A percentile compares a stretch with the other conserved stretches of the same genome.
These are phyloP conservation scores for Harringtonia aguacate DNA, from an alignment of 2,329 filamentous ascomycete species.

Conservation along the genomic window DNA sequence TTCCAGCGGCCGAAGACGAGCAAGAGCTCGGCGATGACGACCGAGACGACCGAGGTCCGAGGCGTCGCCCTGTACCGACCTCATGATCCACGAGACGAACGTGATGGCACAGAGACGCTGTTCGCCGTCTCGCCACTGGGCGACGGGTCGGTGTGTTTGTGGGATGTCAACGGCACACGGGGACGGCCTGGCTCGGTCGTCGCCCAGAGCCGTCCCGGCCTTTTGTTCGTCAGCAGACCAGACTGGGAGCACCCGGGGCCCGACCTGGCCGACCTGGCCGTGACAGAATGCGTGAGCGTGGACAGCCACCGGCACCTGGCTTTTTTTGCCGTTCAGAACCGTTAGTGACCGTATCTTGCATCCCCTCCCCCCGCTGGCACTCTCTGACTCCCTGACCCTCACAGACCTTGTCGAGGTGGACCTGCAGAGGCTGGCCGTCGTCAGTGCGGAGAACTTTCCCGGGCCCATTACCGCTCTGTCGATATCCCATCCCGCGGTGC, in stretches of 20 bases:
- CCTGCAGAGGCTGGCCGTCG: slow-evolving; percentile 57
- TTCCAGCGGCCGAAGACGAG: slow-evolving; percentile 47
- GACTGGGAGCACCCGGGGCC: slow-evolving; percentile 28
- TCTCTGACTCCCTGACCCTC: background rate
- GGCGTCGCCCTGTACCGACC: slow-evolving; percentile 60
- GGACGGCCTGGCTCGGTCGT: slow-evolving; percentile 50
- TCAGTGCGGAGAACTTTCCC: slow-evolving; percentile 62
- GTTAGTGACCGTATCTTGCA: slow-evolving; percentile 26
- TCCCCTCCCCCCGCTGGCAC: background rate
- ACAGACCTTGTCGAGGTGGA: slow-evolving; percentile 69
- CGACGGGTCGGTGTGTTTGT: slow-evolving; percentile 79
- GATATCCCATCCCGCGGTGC: slow-evolving; percentile 50
- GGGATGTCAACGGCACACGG: slow-evolving; percentile 57
- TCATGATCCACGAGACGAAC: no score
- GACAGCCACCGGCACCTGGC: slow-evolving; percentile 57
- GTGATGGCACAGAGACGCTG: slow-evolving; percentile 28
- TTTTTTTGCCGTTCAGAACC: slow-evolving; percentile 70
- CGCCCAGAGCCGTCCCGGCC: slow-evolving; percentile 52
- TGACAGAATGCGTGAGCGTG: slow-evolving; percentile 75
- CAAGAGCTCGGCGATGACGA: slow-evolving; percentile 7
- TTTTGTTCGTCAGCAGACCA: slow-evolving; percentile 50
- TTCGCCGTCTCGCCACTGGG: slow-evolving; percentile 69
- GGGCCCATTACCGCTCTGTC: slow-evolving; percentile 80
- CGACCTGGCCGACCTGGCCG: slow-evolving; percentile 53
- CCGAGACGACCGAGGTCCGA: slow-evolving; percentile 52